Base-by-base conservation (phyloP, 305 asterid genomes). In the Solanum hybrid region DNA sequence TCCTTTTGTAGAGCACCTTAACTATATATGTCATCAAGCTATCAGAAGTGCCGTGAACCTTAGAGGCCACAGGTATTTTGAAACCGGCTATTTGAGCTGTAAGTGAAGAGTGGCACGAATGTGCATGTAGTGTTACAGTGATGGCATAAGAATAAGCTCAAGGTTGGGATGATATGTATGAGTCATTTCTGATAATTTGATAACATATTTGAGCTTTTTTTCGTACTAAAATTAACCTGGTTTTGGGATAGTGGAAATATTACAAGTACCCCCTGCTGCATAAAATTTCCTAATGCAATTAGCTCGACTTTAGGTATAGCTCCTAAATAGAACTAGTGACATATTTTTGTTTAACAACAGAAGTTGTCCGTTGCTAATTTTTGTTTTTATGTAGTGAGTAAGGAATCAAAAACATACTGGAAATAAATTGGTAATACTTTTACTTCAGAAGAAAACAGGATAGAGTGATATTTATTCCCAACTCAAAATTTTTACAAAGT, bases 161-260 rank as follows among this genome's bases (percentile, higher is more conserved):
- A 56, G 5, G 4, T 31, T 1, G 5, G 22, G 66, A 16, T 16
- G 5, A 17, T 17, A 56, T 56, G n/a, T 56, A 56, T 56, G 69
- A 56, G 69, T 17, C 10, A 17, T 56, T 56, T 56, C 0, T 56
- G 24, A 56, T 17, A 56, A 56, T 17, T 64, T 1, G 3, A n/a
- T 9, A 0, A 1, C 13, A 9, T 22, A 64, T 64, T 64, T 9
- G 13, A 64, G 13, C 27, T 64, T 22, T 64, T 56, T 7, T 0
- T 1, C 4, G 1, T 56, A 56, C 0, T 60, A 7, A 75, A 31
- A 76, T 32, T 17, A 71, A 5, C 14, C 17, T 1, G 9, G 27
- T 77, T 77, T 76, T 32, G 7, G 40, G 42, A 32, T 56, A 3
- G 10, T 17, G 2, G 66, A 56, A 17, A 56, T 76, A 76, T 4